Conservation (phyloP, 2,329 filamentous ascomycete genomes). For the Trichoderma guizhouense region DNA sequence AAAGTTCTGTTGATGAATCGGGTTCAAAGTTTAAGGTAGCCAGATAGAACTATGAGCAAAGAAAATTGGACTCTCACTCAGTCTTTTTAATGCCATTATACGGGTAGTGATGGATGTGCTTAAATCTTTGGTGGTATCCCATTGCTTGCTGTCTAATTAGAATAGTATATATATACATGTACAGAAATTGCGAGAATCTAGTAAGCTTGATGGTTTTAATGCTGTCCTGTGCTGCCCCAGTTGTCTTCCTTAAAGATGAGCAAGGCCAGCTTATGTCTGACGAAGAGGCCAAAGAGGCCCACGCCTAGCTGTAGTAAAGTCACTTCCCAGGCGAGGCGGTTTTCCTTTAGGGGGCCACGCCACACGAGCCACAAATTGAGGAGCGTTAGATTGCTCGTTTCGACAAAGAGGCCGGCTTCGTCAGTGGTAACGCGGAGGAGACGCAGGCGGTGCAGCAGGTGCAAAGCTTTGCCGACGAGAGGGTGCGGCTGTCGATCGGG, state of each 20-base stretch:
- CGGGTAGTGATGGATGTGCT: background rate
- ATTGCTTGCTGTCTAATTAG: background rate
- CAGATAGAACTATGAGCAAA: background rate
- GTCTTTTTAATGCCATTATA: background rate
- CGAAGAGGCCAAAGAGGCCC: slow-evolving; percentile 79
- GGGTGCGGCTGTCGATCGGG: slow-evolving; percentile 64
- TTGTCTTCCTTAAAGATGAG: slow-evolving; percentile 92
- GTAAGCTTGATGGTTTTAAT: slow-evolving; percentile 3
- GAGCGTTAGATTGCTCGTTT: slow-evolving; percentile 87
- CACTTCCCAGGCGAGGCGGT: slow-evolving; percentile 75
- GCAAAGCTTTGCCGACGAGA: slow-evolving; percentile 60
- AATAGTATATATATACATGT: background rate
- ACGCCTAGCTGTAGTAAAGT: slow-evolving; percentile 71
- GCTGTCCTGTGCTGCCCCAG: slow-evolving; percentile 43
- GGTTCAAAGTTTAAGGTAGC: background rate
- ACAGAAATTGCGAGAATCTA: background rate
- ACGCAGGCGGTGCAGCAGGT: slow-evolving; percentile 63
- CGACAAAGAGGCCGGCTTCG: slow-evolving; percentile 65
- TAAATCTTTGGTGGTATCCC: background rate
- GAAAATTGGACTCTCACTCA: background rate
- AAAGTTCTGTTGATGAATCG: background rate
- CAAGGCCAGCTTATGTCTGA: slow-evolving; percentile 80
- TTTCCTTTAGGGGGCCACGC: slow-evolving; percentile 87
- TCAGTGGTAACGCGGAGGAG: slow-evolving; percentile 68
- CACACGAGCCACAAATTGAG: slow-evolving; percentile 96